phyloP scores from a whole-genome alignment of 2,329 filamentous ascomycete species.

The Chalara sp. region DNA sequence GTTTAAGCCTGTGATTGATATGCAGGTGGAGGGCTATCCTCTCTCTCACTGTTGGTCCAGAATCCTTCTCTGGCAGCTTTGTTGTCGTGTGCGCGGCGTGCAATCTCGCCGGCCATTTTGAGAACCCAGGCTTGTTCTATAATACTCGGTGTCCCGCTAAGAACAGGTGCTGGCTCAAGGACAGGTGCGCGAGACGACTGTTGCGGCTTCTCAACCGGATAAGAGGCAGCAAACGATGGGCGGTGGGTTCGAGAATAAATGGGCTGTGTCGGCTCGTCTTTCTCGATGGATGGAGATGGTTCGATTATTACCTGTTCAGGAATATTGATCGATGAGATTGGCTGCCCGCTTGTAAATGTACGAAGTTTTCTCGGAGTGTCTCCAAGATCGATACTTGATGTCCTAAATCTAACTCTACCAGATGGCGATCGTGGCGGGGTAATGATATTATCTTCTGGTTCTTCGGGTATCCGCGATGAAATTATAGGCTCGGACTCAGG shows the following conservation, averaged over 20 bases:
- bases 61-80: constrained; percentile 47
- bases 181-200: constrained; percentile 2
- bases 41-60: constrained; percentile 40
- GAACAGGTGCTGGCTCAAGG: constrained; percentile 13
- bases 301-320: constrained; percentile 15
- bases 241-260: constrained; percentile 13
- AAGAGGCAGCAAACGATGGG: constrained; percentile 9
- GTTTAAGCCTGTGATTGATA: constrained; percentile 39
- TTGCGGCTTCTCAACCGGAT: constrained; percentile 15
- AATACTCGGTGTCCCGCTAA: constrained; percentile 25
- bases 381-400: constrained; percentile 28
- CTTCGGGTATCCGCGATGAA: constrained; percentile 50
- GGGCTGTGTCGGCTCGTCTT: constrained; percentile 7
- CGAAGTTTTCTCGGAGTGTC: constrained; percentile 26
- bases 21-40: constrained; percentile 53
- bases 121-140: constrained; percentile 69
- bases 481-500: constrained; percentile 57
- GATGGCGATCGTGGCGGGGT: constrained; percentile 44
- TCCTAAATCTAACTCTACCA: constrained; percentile 27
- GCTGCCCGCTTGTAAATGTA: constrained; percentile 8
- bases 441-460: constrained; percentile 48
- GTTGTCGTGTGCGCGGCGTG: constrained; percentile 79
- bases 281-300: constrained; percentile 8
- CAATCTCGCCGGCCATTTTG: constrained; percentile 92
- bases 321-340: constrained; percentile 10